These are phyloP conservation scores for Hordeum marinum DNA, from an alignment of 176 grass and related monocot species.

Conservation along the genomic window DNA sequence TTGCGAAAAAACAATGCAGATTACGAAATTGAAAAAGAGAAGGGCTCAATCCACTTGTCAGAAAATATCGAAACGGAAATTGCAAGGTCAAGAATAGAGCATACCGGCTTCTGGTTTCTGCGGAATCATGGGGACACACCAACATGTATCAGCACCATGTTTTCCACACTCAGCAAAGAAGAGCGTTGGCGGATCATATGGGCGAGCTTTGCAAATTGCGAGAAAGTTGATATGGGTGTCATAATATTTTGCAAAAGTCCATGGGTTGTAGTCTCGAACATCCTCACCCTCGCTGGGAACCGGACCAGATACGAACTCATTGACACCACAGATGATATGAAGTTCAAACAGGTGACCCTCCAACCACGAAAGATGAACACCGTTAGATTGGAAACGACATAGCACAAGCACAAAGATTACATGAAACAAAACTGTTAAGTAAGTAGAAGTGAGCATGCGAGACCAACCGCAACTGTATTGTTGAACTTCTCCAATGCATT, in stretches of 20 bases:
- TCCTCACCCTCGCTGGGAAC: not conserved
- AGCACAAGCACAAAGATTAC: not conserved
- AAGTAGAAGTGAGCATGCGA: not conserved
- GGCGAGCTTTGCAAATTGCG: not conserved
- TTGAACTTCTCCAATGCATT: slow-evolving; percentile 8
- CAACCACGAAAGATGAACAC: not conserved
- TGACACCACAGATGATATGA: slow-evolving; percentile 4
- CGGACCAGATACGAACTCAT: not conserved
- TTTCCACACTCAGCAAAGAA: slow-evolving; percentile 26
- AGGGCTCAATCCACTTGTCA: not conserved
- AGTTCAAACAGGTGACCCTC: not conserved
- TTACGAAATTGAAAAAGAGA: not conserved
- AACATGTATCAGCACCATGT: not conserved
- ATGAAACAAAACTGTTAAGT: not conserved
- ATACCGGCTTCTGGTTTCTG: slow-evolving; percentile 5
- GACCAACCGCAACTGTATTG: not conserved
- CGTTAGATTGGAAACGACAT: not conserved
- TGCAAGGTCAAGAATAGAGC: not conserved
- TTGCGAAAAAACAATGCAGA: not conserved
- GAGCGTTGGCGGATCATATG: not conserved
- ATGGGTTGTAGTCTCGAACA: not conserved
- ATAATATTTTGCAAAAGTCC: not conserved
- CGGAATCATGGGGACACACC: not conserved
- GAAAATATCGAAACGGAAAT: not conserved
- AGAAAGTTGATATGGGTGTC: slow-evolving; percentile 17